Evolutionary conservation across 2,329 filamentous ascomycete species (phyloP), one percentile per base, ranked within the genome.

Genomic region (Hymenoscyphus fructigenus): DNA sequence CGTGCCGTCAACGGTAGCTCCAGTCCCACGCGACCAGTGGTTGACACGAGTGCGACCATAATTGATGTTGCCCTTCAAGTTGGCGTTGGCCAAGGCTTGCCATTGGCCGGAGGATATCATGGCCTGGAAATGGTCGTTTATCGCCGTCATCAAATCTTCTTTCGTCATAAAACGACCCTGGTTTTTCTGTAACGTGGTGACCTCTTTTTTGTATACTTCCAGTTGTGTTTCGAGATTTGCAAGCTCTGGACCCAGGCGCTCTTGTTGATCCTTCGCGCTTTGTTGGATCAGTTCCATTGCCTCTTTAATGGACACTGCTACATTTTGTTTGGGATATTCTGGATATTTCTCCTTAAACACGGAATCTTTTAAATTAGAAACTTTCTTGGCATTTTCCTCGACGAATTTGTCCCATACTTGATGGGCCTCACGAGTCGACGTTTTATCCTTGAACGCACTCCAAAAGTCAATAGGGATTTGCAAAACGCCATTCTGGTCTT

Each of bases 241-340:
- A 44, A 74, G 60, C 44, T 74, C 68, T 1, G 58, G 32, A 32
- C 61, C 63, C 57, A 75, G 57, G 17, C 56, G 36, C 0, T 59
- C 26, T 26, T 60, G 62, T 38, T 72, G 66, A 3, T 71, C 67
- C 4, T 65, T 66, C 95, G 95, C 1, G 85, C 96, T 65, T 83
- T 98, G 38, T 91, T 91, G 65, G 96, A 99, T 76, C 93, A 98
- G 67, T 91, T 97, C 81, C 96, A 99, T 82, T 96, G 96, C 78
- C 26, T 72, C 66, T 3, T 63, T 50, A 47, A 63, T 72, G 12
- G 68, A 58, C 15, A 68, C 67, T 20, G 72, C 53, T 47, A 66
- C 63, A 38, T 72, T 67, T 6, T 69, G 62, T 57, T 69, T 63
- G 5, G 70, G 47, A 3, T 71, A 64, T 28, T 67, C 32, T 20